Base-by-base conservation (phyloP, 805 yeast genomes). In the Ogataea henricii region DNA sequence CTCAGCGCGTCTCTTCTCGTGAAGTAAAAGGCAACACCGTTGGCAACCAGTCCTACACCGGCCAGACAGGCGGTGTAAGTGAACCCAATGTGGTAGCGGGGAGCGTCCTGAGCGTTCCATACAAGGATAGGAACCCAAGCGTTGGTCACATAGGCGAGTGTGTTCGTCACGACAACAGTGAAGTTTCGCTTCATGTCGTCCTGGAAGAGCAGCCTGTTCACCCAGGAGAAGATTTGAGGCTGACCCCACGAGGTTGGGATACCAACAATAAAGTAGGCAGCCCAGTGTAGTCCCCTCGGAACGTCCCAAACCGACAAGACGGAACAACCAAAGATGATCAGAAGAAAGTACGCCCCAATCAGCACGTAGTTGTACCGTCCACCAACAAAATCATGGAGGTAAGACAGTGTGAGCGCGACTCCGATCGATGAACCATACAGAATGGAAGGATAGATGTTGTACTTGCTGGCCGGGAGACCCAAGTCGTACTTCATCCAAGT, bases 221-320 rank as follows among this genome's bases (percentile, higher is more conserved):
- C 72, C 85, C 84, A 80, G 2, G 81, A 67, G 48, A 71, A 79
- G 9, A 79, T 75, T 55, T 75, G 70, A 1, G 84, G 83, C 60
- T 78, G 84, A 0, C 83, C 83, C 73, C 73, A 72, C 6, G 75
- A 52, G 0, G 75, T 64, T 3, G 83, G 81, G 13, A 74, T 61
- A 2, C 79, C 79, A 3, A 74, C 56, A 23, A 77, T 54, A 55
- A 70, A 78, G 57, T 76, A 80, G 21, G 73, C 61, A 12, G 72
- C 64, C 81, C 82, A 80, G 46, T 78, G 81, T 27, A 74, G 67
- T 2, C 78, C 76, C 4, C 51, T 56, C 1, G 80, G 79, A 17
- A 80, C 68, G 27, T 76, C 52, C 83, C 84, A 80, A 8, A 52
- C 58, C 0, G 81, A 68, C 33, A 79, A 59, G 3, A 70, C 55